These are phyloP conservation scores for Termitomyces eurrhizus DNA, from an alignment of 768 basidiomycete species.

Conservation along the genomic window DNA sequence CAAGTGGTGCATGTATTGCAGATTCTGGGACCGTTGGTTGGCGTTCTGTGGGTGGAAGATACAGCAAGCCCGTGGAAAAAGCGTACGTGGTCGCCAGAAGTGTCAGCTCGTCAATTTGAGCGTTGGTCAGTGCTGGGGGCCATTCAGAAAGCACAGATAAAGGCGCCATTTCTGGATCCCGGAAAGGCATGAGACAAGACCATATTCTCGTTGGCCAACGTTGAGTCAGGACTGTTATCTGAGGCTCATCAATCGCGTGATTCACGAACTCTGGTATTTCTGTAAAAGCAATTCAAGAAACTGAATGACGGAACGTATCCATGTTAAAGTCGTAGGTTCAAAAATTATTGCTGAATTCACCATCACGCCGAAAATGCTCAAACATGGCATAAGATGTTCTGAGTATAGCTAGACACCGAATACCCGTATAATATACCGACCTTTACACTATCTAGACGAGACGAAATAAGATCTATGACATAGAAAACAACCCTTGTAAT, in stretches of 20 bases:
- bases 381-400: neutral
- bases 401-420: neutral
- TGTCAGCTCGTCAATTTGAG: conserved; percentile 56
- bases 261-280: neutral
- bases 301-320: neutral
- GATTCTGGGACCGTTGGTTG: conserved; percentile 54
- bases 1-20: conserved; percentile 88
- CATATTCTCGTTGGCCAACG: neutral
- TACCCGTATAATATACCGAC: neutral
- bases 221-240: conserved; percentile 11
- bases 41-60: conserved; percentile 56
- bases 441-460: conserved; percentile 5
- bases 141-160: conserved; percentile 54
- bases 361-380: neutral
- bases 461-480: conserved; percentile 3
- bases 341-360: neutral
- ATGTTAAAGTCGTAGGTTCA: neutral
- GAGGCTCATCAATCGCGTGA: conserved; percentile 12
- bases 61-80: conserved; percentile 80
- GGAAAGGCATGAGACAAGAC: neutral
- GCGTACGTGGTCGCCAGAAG: conserved; percentile 77
- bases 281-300: neutral
- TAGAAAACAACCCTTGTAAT: conserved; percentile 12
- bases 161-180: conserved; percentile 17
- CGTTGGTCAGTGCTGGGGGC: conserved; percentile 67